Conservation (phyloP, 2,329 filamentous ascomycete species). For the Podosphaera aphanis region DNA sequence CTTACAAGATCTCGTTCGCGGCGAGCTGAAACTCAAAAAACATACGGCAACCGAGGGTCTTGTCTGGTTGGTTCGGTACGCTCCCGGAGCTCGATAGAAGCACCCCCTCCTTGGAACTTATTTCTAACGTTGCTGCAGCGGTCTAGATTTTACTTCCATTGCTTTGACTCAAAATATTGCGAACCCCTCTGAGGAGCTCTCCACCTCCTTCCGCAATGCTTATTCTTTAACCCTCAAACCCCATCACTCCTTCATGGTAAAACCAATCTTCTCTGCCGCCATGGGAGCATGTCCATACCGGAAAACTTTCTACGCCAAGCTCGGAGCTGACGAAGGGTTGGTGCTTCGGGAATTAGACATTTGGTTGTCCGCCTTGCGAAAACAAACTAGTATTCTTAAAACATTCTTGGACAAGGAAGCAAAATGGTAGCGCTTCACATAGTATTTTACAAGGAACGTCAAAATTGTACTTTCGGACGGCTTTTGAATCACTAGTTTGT, state of each 20-base stretch:
- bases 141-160: slow-evolving; percentile 79
- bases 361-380: slow-evolving; percentile 60
- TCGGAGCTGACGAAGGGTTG: slow-evolving; percentile 42
- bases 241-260: slow-evolving; percentile 71
- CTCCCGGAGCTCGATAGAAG: neutral
- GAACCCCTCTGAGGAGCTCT: slow-evolving; percentile 49
- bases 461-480: too few relatives aligned
- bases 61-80: slow-evolving; percentile 71
- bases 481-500: too few relatives aligned
- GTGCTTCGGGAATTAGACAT: slow-evolving; percentile 38
- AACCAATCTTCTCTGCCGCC: slow-evolving; percentile 77
- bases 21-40: slow-evolving; percentile 77
- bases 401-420: slow-evolving; percentile 31
- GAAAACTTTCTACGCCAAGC: slow-evolving; percentile 76
- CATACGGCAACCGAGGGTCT: slow-evolving; percentile 74
- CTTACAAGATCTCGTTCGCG: slow-evolving; percentile 62
- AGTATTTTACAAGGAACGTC: too few relatives aligned
- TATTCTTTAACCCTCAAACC: slow-evolving; percentile 77
- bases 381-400: slow-evolving; percentile 54
- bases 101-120: neutral
- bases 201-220: slow-evolving; percentile 63
- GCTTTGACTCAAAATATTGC: slow-evolving; percentile 57
- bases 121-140: slow-evolving; percentile 26
- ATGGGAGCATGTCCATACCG: slow-evolving; percentile 88
- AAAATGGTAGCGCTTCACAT: slow-evolving; percentile 15